Conservation (phyloP, 768 basidiomycete species). For the Thelephora aurantiotincta region DNA sequence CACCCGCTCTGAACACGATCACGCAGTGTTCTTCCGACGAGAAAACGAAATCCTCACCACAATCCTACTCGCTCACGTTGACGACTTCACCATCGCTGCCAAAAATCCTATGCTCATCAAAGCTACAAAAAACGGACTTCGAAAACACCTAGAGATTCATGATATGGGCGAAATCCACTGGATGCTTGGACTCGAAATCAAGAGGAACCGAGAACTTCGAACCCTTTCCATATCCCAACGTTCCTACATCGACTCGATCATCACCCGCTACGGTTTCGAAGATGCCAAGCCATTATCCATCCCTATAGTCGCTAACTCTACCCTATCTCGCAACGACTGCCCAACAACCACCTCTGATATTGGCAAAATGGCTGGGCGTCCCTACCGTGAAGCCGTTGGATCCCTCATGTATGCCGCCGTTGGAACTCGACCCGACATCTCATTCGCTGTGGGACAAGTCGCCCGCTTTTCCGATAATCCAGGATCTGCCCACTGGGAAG, state of each 20-base stretch:
- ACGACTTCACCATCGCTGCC: conserved; percentile 8
- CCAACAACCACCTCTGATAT: conserved; percentile 2
- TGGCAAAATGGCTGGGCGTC: not conserved
- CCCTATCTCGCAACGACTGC: not conserved
- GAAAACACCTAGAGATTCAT: conserved; percentile 3
- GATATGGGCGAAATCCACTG: conserved; percentile 10
- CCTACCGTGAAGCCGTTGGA: conserved; percentile 9
- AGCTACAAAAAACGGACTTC: not conserved
- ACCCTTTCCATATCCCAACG: conserved; percentile 19
- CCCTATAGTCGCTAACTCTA: conserved; percentile 14
- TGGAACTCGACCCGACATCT: conserved; percentile 20
- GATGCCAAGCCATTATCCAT: conserved; percentile 14
- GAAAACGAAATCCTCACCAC: not conserved
- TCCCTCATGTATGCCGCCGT: conserved; percentile 18
- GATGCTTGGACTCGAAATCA: conserved; percentile 11
- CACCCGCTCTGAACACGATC: conserved; percentile 5
- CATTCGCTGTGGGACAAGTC: conserved; percentile 14
- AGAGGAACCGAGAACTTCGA: conserved; percentile 3
- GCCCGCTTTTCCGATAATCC: conserved; percentile 13
- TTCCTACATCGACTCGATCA: conserved; percentile 18
- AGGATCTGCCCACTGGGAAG: conserved; percentile 11
- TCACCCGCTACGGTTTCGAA: conserved; percentile 13
- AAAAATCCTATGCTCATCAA: conserved; percentile 1
- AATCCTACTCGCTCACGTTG: conserved; percentile 10
- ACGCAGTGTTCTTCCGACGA: conserved; percentile 6